Percentiles rank a stretch among this genome's conserved stretches.
Evolutionary conservation across 2,329 filamentous ascomycete genomes (phyloP).

Genomic region (Botrytis porri): DNA sequence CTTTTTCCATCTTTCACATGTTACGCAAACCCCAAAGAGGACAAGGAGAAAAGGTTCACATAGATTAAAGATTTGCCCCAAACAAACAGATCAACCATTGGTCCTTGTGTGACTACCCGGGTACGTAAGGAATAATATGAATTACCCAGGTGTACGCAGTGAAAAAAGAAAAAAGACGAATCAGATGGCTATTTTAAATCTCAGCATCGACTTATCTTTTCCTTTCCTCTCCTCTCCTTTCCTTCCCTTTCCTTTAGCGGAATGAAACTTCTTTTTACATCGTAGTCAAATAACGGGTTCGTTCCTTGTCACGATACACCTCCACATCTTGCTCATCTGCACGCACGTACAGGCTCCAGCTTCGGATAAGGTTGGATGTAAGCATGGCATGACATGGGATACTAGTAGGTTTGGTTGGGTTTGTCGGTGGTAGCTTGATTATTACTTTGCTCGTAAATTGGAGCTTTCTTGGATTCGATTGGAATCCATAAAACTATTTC

Average conservation of each 20-base stretch:
- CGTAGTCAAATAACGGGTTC: neutral
- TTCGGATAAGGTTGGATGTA: neutral
- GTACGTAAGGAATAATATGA: neutral
- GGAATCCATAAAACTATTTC: neutral
- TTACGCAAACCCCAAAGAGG: neutral
- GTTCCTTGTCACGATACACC: slow-evolving; percentile 9
- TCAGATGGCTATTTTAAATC: neutral
- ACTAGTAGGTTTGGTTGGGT: neutral
- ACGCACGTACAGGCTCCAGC: neutral
- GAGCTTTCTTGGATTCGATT: neutral
- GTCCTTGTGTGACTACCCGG: neutral
- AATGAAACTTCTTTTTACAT: neutral
- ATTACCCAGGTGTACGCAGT: neutral
- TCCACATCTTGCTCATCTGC: neutral
- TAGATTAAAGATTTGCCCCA: neutral
- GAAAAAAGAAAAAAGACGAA: neutral
- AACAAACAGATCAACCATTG: neutral
- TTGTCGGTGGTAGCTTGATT: neutral
- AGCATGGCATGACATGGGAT: slow-evolving; percentile 7
- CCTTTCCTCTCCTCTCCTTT: neutral
- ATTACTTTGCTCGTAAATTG: neutral
- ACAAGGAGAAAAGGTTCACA: neutral
- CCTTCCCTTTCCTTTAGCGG: neutral
- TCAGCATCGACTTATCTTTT: neutral
- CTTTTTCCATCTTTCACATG: neutral